Percentiles rank a stretch among this genome's conserved stretches.
phyloP scores from a whole-genome alignment of 2,329 filamentous ascomycete genomes.

The Aspergillus unguis region DNA sequence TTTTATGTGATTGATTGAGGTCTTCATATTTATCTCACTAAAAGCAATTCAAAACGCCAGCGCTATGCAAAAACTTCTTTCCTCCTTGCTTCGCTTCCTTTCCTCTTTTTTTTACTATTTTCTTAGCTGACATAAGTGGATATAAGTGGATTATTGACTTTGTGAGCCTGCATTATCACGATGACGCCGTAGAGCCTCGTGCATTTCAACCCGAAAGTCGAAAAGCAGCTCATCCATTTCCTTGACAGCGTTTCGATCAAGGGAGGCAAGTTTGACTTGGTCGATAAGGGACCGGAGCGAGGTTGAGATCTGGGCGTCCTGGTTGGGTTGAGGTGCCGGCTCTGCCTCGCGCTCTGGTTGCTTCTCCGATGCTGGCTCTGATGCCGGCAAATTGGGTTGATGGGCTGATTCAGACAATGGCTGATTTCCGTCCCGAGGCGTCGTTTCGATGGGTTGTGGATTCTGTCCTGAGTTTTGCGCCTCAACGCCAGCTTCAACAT shows the following conservation, averaged over 20 bases:
- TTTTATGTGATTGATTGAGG: background rate
- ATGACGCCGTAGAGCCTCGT: slow-evolving; percentile 62
- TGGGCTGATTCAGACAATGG: background rate
- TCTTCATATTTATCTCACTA: background rate
- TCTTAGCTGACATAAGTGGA: background rate
- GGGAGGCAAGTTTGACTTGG: slow-evolving; percentile 56
- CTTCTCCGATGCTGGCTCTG: background rate
- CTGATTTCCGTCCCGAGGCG: background rate
- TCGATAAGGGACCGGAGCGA: slow-evolving; percentile 57
- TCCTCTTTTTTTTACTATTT: background rate
- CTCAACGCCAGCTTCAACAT: background rate
- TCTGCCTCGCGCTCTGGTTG: background rate
- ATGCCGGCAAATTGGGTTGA: background rate
- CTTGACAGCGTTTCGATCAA: slow-evolving; percentile 64
- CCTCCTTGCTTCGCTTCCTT: background rate
- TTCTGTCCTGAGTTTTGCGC: too few species aligned
- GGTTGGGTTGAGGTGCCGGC: background rate
- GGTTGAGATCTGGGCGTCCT: slow-evolving; percentile 45
- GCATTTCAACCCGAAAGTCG: slow-evolving; percentile 71
- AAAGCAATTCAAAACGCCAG: slow-evolving; percentile 29
- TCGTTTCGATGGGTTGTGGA: background rate
- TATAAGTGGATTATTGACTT: background rate
- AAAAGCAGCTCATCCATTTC: slow-evolving; percentile 75
- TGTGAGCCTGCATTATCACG: slow-evolving; percentile 6
- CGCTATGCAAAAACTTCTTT: slow-evolving; percentile 31